phyloP scores from a whole-genome alignment of 2,329 filamentous ascomycete species.

The Cordyceps pruinosa region DNA sequence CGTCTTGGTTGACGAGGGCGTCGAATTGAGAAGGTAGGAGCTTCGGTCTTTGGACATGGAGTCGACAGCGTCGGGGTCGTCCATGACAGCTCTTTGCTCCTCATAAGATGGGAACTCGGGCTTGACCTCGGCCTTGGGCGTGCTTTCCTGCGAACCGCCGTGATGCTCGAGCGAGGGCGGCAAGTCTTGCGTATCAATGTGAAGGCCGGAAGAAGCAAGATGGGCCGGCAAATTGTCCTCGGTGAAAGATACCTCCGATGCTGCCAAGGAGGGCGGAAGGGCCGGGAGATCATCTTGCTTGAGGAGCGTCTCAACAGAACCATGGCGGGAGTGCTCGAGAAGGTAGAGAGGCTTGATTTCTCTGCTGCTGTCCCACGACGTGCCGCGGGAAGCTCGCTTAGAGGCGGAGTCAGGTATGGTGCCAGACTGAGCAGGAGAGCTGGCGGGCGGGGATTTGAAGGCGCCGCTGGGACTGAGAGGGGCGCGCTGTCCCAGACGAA shows the following conservation, averaged over 20 bases:
- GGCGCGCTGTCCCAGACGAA: conserved; percentile 42
- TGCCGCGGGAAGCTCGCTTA: conserved; percentile 42
- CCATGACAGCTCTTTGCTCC: conserved; percentile 22
- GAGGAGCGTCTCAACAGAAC: conserved; percentile 27
- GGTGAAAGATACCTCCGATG: conserved; percentile 23
- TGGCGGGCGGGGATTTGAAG: conserved; percentile 33
- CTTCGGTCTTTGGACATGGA: conserved; percentile 36
- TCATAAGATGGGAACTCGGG: conserved; percentile 23
- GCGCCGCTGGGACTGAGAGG: conserved; percentile 35
- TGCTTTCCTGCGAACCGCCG: conserved; percentile 58
- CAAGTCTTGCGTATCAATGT: conserved; percentile 33
- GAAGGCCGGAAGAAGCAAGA: conserved; percentile 24
- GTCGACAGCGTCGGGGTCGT: conserved; percentile 34
- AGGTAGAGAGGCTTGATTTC: conserved; percentile 80
- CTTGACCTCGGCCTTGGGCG: conserved; percentile 53
- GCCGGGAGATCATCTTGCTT: conserved; percentile 37
- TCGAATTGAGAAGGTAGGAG: conserved; percentile 35
- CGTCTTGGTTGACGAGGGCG: conserved; percentile 28
- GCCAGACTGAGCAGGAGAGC: conserved; percentile 24
- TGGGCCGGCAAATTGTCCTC: conserved; percentile 23
- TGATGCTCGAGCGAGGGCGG: conserved; percentile 35
- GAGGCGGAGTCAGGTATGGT: conserved; percentile 27
- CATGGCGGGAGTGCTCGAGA: conserved; percentile 54
- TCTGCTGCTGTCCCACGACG: conserved; percentile 55
- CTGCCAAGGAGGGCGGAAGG: conserved; percentile 35